Conservation (phyloP, 306 rosid species). For the Cicer chorassanicum region DNA sequence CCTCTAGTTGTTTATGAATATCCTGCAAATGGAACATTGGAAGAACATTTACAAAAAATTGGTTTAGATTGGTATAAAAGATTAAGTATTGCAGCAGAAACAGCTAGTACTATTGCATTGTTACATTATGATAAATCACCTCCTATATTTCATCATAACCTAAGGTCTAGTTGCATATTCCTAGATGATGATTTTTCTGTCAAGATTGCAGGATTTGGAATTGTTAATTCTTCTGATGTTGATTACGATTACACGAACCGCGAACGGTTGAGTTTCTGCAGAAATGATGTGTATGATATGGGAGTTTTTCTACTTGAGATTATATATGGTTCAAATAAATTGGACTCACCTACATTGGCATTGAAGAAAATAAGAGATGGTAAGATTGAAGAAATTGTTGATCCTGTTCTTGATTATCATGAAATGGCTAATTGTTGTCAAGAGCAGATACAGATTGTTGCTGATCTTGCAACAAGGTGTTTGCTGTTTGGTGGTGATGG, state of each 20-base stretch:
- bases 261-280: slow-evolving; percentile 44
- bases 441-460: slow-evolving; percentile 77
- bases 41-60: slow-evolving; percentile 65
- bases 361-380: slow-evolving; percentile 73
- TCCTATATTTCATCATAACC: slow-evolving; percentile 81
- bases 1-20: slow-evolving; percentile 76
- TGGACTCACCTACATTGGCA: slow-evolving; percentile 63
- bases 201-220: slow-evolving; percentile 75
- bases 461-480: slow-evolving; percentile 95
- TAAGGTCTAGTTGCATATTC: slow-evolving; percentile 69
- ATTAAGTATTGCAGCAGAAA: slow-evolving; percentile 76
- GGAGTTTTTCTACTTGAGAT: slow-evolving; percentile 82
- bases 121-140: slow-evolving; percentile 74
- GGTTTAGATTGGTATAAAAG: slow-evolving; percentile 81
- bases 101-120: slow-evolving; percentile 71
- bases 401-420: slow-evolving; percentile 73
- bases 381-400: slow-evolving; percentile 81
- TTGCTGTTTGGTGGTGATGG: slow-evolving; percentile 81
- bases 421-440: slow-evolving; percentile 61
- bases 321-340: slow-evolving; percentile 70
- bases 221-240: slow-evolving; percentile 40
- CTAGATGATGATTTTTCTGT: slow-evolving; percentile 64
- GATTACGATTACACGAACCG: slow-evolving; percentile 46
- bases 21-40: slow-evolving; percentile 75
- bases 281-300: slow-evolving; percentile 79